A percentile compares a stretch with the other conserved stretches of the same genome.
Conservation (phyloP, 768 basidiomycete genomes). For the Boletus subparvulus region DNA sequence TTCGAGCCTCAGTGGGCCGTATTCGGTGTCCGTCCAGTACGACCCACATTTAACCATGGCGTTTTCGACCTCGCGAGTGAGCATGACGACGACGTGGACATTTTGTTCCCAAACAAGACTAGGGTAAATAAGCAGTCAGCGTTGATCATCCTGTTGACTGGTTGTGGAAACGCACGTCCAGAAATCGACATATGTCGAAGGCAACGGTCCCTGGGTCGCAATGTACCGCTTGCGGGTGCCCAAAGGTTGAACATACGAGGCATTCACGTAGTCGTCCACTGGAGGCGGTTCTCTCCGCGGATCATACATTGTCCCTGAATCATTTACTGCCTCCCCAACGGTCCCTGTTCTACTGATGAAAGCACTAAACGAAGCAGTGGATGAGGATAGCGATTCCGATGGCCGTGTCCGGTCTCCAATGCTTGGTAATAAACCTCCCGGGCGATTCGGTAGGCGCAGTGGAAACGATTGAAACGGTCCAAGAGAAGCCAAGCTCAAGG, state of each 20-base stretch:
- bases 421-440: constrained; percentile 13
- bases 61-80: constrained; percentile 89
- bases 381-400: constrained; percentile 1
- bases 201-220: constrained; percentile 93
- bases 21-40: constrained; percentile 76
- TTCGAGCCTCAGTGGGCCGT: constrained; percentile 69
- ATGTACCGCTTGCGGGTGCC: constrained; percentile 84
- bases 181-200: constrained; percentile 87
- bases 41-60: constrained; percentile 86
- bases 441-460: constrained; percentile 19
- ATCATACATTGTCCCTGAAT: neutral
- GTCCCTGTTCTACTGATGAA: neutral
- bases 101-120: constrained; percentile 94
- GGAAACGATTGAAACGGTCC: constrained; percentile 13
- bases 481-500: constrained; percentile 1
- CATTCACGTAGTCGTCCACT: constrained; percentile 91
- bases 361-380: neutral
- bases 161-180: constrained; percentile 74
- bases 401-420: constrained; percentile 13
- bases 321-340: neutral
- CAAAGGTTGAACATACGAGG: constrained; percentile 87
- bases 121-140: constrained; percentile 8
- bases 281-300: constrained; percentile 35
- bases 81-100: constrained; percentile 94
- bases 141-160: neutral